phyloP scores from a whole-genome alignment of 306 rosid genomes.

The Cyamopsis tetragonoloba region DNA sequence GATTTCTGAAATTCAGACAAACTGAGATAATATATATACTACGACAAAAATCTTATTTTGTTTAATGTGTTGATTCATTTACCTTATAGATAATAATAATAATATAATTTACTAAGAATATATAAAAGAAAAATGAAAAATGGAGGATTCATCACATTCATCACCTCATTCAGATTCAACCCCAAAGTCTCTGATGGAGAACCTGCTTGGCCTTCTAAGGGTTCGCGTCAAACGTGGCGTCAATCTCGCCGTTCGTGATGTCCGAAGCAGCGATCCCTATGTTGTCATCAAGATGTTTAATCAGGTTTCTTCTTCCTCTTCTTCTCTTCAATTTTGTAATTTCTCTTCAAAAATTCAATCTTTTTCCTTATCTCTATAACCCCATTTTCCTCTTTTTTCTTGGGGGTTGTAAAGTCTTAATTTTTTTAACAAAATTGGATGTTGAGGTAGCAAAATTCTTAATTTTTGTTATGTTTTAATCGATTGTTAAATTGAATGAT shows the following conservation, averaged over 20 bases:
- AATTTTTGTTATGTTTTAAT: neutral
- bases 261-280: constrained; percentile 90
- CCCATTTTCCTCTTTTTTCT: neutral
- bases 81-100: too few species aligned
- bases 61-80: neutral
- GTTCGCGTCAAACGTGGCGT: constrained; percentile 87
- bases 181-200: constrained; percentile 51
- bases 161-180: neutral
- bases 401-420: neutral
- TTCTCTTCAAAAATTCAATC: neutral
- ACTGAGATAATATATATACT: too few species aligned
- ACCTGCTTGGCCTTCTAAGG: constrained; percentile 72
- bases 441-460: neutral
- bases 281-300: constrained; percentile 69
- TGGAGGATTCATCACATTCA: neutral
- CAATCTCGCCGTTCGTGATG: constrained; percentile 94
- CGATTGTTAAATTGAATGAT: neutral
- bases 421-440: neutral
- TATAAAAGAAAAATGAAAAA: neutral
- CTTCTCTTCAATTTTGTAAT: neutral
- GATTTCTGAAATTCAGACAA: too few species aligned
- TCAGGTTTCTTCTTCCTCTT: constrained; percentile 40
- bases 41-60: too few species aligned
- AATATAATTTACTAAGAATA: too few species aligned
- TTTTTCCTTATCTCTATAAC: neutral